A percentile compares a stretch with the other conserved stretches of the same genome.
phyloP scores from a whole-genome alignment of 108 stramenopile species.

The Thalassiosira profunda region DNA sequence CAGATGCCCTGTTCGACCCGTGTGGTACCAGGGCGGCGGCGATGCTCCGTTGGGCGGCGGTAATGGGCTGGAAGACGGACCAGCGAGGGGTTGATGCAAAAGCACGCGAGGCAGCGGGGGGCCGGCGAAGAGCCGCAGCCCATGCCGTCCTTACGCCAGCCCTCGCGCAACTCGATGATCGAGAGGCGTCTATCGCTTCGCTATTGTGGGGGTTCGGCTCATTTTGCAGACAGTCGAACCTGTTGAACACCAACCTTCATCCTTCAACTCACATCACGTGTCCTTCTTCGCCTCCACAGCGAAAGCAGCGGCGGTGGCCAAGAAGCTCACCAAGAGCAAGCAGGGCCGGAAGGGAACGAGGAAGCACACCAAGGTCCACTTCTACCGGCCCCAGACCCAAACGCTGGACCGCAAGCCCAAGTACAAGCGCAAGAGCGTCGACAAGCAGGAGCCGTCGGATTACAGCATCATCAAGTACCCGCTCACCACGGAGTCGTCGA shows the following conservation, averaged over 20 bases:
- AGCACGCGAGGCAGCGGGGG: too few relatives aligned
- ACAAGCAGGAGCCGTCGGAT: slow-evolving; percentile 77
- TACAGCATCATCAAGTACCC: slow-evolving; percentile 98
- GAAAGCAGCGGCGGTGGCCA: slow-evolving; percentile 90
- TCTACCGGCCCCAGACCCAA: slow-evolving; percentile 98
- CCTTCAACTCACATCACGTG: neutral
- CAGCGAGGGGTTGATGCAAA: too few relatives aligned
- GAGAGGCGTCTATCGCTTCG: too few relatives aligned
- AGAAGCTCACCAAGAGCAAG: slow-evolving; percentile 92
- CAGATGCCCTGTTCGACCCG: too few relatives aligned
- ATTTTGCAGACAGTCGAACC: neutral
- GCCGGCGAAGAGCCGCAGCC: too few relatives aligned
- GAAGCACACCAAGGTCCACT: slow-evolving; percentile 99
- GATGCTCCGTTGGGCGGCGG: neutral
- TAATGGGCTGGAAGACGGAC: too few relatives aligned
- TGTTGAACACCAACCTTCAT: neutral
- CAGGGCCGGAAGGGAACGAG: slow-evolving; percentile 96
- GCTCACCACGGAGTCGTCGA: slow-evolving; percentile 98
- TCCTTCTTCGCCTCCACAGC: slow-evolving; percentile 30
- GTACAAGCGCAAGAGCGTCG: slow-evolving; percentile 83
- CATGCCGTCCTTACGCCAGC: too few relatives aligned
- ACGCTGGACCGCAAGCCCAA: slow-evolving; percentile 89
- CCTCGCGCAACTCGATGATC: too few relatives aligned
- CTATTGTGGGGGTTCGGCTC: too few relatives aligned
- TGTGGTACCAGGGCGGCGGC: neutral